Conservation (phyloP, 2,329 filamentous ascomycete genomes). For the Hypocreales sp. region DNA sequence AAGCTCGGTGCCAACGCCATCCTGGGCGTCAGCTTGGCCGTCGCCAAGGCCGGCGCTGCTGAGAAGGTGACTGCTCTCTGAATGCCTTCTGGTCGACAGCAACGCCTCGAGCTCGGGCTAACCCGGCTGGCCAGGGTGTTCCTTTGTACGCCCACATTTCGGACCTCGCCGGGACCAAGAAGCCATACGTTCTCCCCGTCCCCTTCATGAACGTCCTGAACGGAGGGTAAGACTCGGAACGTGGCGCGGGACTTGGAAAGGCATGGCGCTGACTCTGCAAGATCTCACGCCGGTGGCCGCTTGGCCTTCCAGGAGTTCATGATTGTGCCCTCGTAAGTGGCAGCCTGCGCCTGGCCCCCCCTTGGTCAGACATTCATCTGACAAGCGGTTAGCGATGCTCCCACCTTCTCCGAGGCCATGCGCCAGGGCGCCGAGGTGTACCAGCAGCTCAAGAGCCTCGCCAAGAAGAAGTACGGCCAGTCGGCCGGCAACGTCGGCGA, state of each 20-base stretch:
- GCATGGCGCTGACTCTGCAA: conserved; percentile 11
- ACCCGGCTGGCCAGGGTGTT: conserved; percentile 54
- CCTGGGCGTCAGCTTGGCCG: conserved; percentile 67
- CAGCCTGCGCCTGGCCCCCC: too few species aligned
- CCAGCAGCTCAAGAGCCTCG: conserved; percentile 89
- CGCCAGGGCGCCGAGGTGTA: conserved; percentile 96
- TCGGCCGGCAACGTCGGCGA: conserved; percentile 98
- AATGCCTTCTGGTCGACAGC: too few species aligned
- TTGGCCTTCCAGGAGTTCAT: conserved; percentile 95
- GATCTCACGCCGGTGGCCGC: conserved; percentile 93
- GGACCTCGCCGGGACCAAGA: conserved; percentile 77
- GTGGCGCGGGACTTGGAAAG: too few species aligned
- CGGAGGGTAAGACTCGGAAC: conserved; percentile 38
- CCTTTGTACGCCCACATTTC: conserved; percentile 81
- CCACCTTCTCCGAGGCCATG: conserved; percentile 88
- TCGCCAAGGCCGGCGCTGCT: conserved; percentile 79
- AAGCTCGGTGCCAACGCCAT: conserved; percentile 83
- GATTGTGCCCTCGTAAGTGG: conserved; percentile 65
- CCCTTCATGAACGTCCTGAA: conserved; percentile 93
- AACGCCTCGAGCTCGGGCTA: too few species aligned
- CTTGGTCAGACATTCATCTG: too few species aligned
- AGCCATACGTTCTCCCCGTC: conserved; percentile 79
- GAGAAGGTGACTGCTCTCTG: conserved; percentile 56
- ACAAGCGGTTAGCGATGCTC: conserved; percentile 44
- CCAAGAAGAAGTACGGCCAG: conserved; percentile 99